phyloP scores from a whole-genome alignment of 148 eudicot genomes.

The Rhododendron mucronatum region DNA sequence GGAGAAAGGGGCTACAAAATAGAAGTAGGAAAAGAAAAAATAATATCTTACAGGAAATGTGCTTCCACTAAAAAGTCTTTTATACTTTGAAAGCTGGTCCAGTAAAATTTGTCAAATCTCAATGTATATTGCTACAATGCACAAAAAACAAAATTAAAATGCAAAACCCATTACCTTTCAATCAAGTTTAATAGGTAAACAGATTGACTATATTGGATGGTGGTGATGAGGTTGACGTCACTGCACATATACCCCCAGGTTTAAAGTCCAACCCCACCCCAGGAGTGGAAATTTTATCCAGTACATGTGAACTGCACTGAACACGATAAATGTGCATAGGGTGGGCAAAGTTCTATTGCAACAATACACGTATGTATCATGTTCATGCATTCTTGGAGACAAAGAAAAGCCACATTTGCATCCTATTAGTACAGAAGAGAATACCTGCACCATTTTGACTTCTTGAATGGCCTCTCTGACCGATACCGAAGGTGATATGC shows the following conservation, averaged over 20 bases:
- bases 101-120: neutral
- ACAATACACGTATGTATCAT: neutral
- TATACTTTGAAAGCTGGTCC: neutral
- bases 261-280: neutral
- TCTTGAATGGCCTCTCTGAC: slow-evolving; percentile 69
- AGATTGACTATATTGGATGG: neutral
- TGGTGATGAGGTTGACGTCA: neutral
- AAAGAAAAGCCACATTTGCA: neutral
- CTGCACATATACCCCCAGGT: neutral
- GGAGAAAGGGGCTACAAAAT: neutral
- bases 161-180: neutral
- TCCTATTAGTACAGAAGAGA: neutral
- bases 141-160: neutral
- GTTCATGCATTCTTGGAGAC: neutral
- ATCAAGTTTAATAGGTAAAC: neutral
- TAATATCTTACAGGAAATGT: neutral
- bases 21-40: neutral
- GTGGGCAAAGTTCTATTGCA: neutral
- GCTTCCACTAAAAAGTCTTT: neutral
- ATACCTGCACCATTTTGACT: slow-evolving; percentile 96
- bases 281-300: neutral
- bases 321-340: neutral
- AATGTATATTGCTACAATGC: neutral
- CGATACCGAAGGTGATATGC: slow-evolving; percentile 60
- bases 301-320: neutral